phyloP scores from a whole-genome alignment of 768 basidiomycete species.

The Termitomyces eurrhizus region DNA sequence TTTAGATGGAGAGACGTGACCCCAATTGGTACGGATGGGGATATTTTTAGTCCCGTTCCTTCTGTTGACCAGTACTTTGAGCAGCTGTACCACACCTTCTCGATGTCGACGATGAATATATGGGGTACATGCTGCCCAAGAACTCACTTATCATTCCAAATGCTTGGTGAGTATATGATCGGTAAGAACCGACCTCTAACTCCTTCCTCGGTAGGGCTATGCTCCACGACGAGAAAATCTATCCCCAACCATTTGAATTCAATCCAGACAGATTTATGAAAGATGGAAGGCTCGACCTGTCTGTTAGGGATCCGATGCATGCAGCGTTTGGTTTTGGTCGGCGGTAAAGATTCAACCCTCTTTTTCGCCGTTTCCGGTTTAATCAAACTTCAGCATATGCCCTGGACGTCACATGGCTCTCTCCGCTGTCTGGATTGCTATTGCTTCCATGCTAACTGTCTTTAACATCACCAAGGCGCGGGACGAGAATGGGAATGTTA shows the following conservation, averaged over 20 bases:
- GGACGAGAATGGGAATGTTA: slow-evolving; percentile 15
- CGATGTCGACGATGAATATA: slow-evolving; percentile 28
- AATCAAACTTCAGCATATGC: slow-evolving; percentile 20
- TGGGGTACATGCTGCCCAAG: slow-evolving; percentile 31
- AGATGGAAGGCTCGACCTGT: slow-evolving; percentile 16
- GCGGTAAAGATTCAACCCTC: slow-evolving; percentile 8
- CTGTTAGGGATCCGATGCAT: slow-evolving; percentile 13
- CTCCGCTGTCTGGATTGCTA: slow-evolving; percentile 25
- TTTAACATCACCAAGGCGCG: slow-evolving; percentile 23
- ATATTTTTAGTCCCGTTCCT: background rate
- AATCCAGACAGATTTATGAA: slow-evolving; percentile 34
- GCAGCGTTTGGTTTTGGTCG: slow-evolving; percentile 20
- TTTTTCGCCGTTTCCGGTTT: too few relatives aligned
- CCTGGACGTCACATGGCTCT: slow-evolving; percentile 31
- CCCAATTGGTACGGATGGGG: slow-evolving; percentile 18
- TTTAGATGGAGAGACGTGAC: slow-evolving; percentile 24
- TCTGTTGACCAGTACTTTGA: background rate
- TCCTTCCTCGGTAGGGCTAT: slow-evolving; percentile 27
- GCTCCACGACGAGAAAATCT: slow-evolving; percentile 25
- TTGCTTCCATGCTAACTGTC: slow-evolving; percentile 24
- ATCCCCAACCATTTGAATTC: slow-evolving; percentile 28
- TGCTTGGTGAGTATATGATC: slow-evolving; percentile 22
- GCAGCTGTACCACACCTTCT: slow-evolving; percentile 29
- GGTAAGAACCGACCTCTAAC: background rate
- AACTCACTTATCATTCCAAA: slow-evolving; percentile 26